A percentile compares a stretch with the other conserved stretches of the same genome.
These are phyloP conservation scores for Buddleja alternifolia DNA, from an alignment of 257 asterid species.

Conservation along the genomic window DNA sequence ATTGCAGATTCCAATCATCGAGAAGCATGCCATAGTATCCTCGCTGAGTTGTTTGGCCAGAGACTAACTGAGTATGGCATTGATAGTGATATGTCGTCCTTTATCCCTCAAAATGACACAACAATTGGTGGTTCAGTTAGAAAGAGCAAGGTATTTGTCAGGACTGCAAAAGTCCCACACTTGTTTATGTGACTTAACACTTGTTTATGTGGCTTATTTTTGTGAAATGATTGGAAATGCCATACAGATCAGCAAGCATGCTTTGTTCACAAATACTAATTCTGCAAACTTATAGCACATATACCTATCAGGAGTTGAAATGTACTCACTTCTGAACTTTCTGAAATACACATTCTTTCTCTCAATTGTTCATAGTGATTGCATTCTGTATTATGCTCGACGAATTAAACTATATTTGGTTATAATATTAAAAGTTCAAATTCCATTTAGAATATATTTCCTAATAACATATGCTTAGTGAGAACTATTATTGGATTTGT, in stretches of 20 bases:
- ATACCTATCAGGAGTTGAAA: neutral
- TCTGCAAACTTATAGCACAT: neutral
- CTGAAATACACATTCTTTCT: neutral
- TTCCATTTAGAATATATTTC: neutral
- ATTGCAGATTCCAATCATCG: slow-evolving; percentile 63
- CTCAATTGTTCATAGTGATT: neutral
- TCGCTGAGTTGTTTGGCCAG: slow-evolving; percentile 75
- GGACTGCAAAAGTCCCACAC: neutral
- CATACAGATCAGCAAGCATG: neutral
- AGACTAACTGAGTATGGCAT: slow-evolving; percentile 41
- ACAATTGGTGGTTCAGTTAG: slow-evolving; percentile 47
- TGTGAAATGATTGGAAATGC: slow-evolving; percentile 14
- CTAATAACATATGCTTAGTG: neutral
- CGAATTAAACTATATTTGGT: slow-evolving; percentile 1
- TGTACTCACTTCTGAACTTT: neutral
- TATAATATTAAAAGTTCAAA: slow-evolving; percentile 1
- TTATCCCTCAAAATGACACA: slow-evolving; percentile 39
- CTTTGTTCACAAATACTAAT: neutral
- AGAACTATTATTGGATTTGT: neutral
- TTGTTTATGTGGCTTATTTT: slow-evolving; percentile 19
- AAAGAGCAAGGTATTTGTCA: slow-evolving; percentile 68
- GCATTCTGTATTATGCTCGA: slow-evolving; percentile 16
- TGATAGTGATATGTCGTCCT: slow-evolving; percentile 45
- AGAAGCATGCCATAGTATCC: slow-evolving; percentile 78
- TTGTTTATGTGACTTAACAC: slow-evolving; percentile 13